Evolutionary conservation across 2,329 filamentous ascomycete species (phyloP).

Genomic region (Colletotrichum sp.): DNA sequence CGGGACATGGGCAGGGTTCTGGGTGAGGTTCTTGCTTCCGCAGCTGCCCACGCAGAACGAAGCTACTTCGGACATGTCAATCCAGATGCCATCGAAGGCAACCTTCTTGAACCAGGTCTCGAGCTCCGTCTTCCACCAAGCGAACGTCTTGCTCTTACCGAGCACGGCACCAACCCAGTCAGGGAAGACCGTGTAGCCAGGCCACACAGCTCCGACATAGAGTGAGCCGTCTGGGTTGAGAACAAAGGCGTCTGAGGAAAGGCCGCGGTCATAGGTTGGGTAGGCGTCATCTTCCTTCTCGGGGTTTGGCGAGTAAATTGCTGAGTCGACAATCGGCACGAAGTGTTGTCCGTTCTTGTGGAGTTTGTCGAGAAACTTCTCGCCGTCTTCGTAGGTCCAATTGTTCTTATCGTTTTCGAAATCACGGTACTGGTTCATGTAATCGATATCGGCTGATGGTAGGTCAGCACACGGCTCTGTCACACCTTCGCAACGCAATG

Average conservation of each 20-base stretch:
- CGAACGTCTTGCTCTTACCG: constrained; percentile 66
- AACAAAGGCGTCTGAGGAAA: constrained; percentile 58
- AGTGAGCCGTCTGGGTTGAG: constrained; percentile 62
- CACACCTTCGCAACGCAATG: too few relatives aligned
- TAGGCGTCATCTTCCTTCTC: constrained; percentile 64
- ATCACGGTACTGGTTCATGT: constrained; percentile 67
- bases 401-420: constrained; percentile 65
- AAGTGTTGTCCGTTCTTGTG: constrained; percentile 72
- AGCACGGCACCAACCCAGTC: constrained; percentile 71
- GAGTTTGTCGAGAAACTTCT: constrained; percentile 63
- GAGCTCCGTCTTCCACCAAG: constrained; percentile 74
- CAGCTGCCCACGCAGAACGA: constrained; percentile 77
- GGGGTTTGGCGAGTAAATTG: constrained; percentile 73
- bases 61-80: constrained; percentile 63
- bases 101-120: constrained; percentile 57
- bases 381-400: constrained; percentile 64
- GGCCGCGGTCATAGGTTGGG: constrained; percentile 65
- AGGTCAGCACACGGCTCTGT: background rate
- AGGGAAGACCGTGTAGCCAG: constrained; percentile 73
- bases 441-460: constrained; percentile 69
- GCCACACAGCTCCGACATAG: constrained; percentile 73
- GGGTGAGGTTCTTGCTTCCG: constrained; percentile 62
- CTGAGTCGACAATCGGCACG: constrained; percentile 76
- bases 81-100: constrained; percentile 59
- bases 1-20: constrained; percentile 71